phyloP scores from a whole-genome alignment of 768 basidiomycete genomes.

The Phlegmacium glaucopus region DNA sequence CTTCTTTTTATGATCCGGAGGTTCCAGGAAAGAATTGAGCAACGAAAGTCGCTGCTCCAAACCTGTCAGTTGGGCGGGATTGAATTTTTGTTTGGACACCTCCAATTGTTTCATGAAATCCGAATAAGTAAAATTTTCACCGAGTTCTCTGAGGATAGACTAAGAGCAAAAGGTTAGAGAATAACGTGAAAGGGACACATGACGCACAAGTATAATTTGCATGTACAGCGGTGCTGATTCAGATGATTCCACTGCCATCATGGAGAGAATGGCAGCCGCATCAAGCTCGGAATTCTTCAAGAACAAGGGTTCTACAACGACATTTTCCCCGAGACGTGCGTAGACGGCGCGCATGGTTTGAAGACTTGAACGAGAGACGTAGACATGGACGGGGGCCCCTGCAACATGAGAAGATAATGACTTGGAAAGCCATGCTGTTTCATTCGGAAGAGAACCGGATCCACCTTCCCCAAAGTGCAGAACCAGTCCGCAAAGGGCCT shows the following conservation, averaged over 20 bases:
- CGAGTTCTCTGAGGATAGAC: slow-evolving; percentile 61
- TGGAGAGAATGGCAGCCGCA: slow-evolving; percentile 63
- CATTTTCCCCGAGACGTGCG: slow-evolving; percentile 41
- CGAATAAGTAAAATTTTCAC: slow-evolving; percentile 52
- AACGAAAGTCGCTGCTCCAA: slow-evolving; percentile 64
- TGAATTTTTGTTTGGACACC: slow-evolving; percentile 47
- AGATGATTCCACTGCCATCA: slow-evolving; percentile 69
- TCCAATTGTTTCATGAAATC: slow-evolving; percentile 48
- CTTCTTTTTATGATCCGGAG: slow-evolving; percentile 5
- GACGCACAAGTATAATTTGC: slow-evolving; percentile 59
- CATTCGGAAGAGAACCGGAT: slow-evolving; percentile 50
- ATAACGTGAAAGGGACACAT: neutral
- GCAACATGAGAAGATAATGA: slow-evolving; percentile 27
- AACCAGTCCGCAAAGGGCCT: slow-evolving; percentile 59
- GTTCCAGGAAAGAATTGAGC: slow-evolving; percentile 53
- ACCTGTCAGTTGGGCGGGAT: slow-evolving; percentile 49
- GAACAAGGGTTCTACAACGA: slow-evolving; percentile 51
- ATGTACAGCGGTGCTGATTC: slow-evolving; percentile 67
- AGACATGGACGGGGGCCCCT: slow-evolving; percentile 42
- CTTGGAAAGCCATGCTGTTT: slow-evolving; percentile 59
- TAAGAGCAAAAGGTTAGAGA: slow-evolving; percentile 16
- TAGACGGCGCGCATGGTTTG: slow-evolving; percentile 61
- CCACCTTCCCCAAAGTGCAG: slow-evolving; percentile 74
- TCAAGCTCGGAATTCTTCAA: slow-evolving; percentile 63
- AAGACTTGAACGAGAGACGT: slow-evolving; percentile 58